Conservation (phyloP, 164 flowering plant genomes). For the Liriodendron chinense region DNA sequence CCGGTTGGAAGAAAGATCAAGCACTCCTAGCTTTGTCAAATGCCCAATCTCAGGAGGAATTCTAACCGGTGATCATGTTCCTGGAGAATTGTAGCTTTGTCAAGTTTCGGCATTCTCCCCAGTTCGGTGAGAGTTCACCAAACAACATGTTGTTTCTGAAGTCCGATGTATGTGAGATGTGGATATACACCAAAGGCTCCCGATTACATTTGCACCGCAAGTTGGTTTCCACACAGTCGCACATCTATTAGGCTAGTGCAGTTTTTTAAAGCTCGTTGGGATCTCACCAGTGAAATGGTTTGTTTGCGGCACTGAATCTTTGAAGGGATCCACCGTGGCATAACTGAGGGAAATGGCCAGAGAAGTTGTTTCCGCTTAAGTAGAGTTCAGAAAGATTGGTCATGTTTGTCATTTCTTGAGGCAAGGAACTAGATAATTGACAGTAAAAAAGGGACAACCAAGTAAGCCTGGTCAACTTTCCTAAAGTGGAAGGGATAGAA, state of each 20-base stretch:
- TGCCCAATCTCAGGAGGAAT: constrained; percentile 16
- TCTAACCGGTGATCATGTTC: constrained; percentile 16
- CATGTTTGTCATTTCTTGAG: background rate
- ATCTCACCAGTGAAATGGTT: constrained; percentile 20
- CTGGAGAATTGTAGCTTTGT: constrained; percentile 11
- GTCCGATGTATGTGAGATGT: constrained; percentile 9
- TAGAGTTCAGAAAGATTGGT: background rate
- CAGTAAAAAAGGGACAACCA: background rate
- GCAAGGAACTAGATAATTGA: background rate
- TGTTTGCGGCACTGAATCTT: constrained; percentile 11
- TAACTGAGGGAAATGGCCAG: constrained; percentile 10
- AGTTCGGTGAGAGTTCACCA: constrained; percentile 14
- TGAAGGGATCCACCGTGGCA: constrained; percentile 15
- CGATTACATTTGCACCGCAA: constrained; percentile 18
- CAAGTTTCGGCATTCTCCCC: constrained; percentile 18
- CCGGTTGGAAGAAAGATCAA: constrained; percentile 16
- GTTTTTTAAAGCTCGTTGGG: constrained; percentile 18
- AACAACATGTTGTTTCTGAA: constrained; percentile 15
- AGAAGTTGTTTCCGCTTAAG: background rate
- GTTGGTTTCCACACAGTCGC: constrained; percentile 14
- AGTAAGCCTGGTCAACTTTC: background rate
- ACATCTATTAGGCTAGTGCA: constrained; percentile 21
- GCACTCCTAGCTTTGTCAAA: constrained; percentile 2
- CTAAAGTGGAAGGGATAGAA: background rate
- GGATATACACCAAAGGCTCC: constrained; percentile 27